Evolutionary conservation across 805 yeast species (phyloP).

Genomic region (Zygotorulaspora chibaensis): DNA sequence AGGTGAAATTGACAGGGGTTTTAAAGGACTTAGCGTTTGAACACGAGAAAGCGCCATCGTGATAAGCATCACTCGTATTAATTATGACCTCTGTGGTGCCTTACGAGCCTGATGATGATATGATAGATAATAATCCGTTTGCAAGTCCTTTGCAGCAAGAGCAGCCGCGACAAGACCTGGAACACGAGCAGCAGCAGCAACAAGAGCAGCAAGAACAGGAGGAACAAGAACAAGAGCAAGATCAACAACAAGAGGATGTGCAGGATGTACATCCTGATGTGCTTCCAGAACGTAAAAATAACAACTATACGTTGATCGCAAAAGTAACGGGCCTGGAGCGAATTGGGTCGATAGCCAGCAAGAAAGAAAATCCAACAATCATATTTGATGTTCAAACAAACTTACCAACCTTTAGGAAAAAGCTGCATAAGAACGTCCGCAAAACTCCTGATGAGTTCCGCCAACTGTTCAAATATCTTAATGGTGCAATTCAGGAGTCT

Average conservation of each 20-base stretch:
- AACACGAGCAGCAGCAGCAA: conserved; percentile 2
- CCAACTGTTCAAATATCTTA: conserved; percentile 70
- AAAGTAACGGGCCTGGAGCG: conserved; percentile 68
- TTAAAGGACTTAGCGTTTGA: background rate
- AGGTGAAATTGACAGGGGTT: background rate
- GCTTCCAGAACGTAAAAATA: conserved; percentile 1
- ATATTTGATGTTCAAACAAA: conserved; percentile 66
- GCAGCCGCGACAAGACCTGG: conserved; percentile 21
- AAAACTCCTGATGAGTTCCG: conserved; percentile 76
- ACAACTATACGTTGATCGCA: conserved; percentile 43
- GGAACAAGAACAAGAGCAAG: conserved; percentile 3
- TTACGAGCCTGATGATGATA: conserved; percentile 43
- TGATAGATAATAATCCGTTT: conserved; percentile 55
- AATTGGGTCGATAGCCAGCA: conserved; percentile 46
- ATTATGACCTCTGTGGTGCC: conserved; percentile 4
- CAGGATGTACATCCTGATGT: background rate
- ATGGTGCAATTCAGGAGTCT: conserved; percentile 81
- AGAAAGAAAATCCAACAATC: conserved; percentile 74
- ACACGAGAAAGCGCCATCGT: background rate
- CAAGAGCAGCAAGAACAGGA: conserved; percentile 11
- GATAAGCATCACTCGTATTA: background rate
- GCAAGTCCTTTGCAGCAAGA: conserved; percentile 41
- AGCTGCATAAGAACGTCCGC: conserved; percentile 65
- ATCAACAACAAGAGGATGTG: conserved; percentile 8
- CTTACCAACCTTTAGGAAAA: conserved; percentile 71